Evolutionary conservation across 2,329 filamentous ascomycete species (phyloP).

Genomic region (Mariannaea sp.): DNA sequence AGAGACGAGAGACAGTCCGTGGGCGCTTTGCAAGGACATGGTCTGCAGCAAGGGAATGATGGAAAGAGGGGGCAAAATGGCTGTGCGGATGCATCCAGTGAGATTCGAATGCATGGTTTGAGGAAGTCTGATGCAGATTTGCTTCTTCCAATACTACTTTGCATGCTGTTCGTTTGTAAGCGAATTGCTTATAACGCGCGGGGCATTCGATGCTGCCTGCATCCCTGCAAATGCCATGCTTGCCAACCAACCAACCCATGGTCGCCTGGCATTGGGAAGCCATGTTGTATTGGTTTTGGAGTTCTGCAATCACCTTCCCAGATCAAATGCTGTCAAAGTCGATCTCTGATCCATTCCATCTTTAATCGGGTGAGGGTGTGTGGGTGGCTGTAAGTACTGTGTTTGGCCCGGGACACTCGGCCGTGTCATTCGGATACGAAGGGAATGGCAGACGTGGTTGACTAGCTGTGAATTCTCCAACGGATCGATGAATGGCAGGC

Average conservation of each 20-base stretch:
- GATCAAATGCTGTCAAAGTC: neutral
- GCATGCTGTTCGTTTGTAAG: neutral
- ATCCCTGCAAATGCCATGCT: conserved; percentile 6
- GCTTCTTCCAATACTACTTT: neutral
- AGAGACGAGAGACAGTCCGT: neutral
- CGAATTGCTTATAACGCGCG: neutral
- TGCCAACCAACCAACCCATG: neutral
- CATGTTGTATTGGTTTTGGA: neutral
- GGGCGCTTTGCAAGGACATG: neutral
- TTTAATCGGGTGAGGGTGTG: neutral
- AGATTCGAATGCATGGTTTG: neutral
- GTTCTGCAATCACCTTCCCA: neutral
- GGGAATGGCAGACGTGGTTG: neutral
- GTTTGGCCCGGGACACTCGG: conserved; percentile 2
- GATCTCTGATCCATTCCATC: too few relatives aligned
- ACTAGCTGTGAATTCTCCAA: too few relatives aligned
- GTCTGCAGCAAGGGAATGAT: neutral
- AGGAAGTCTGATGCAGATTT: conserved; percentile 5
- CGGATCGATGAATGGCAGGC: neutral
- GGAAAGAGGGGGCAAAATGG: neutral
- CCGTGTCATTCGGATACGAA: neutral
- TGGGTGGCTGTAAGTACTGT: neutral
- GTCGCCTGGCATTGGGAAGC: neutral
- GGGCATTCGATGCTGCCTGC: neutral
- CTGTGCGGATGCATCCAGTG: conserved; percentile 5